phyloP scores from a whole-genome alignment of 2,329 filamentous ascomycete genomes.

The Pyrenophora graminea region DNA sequence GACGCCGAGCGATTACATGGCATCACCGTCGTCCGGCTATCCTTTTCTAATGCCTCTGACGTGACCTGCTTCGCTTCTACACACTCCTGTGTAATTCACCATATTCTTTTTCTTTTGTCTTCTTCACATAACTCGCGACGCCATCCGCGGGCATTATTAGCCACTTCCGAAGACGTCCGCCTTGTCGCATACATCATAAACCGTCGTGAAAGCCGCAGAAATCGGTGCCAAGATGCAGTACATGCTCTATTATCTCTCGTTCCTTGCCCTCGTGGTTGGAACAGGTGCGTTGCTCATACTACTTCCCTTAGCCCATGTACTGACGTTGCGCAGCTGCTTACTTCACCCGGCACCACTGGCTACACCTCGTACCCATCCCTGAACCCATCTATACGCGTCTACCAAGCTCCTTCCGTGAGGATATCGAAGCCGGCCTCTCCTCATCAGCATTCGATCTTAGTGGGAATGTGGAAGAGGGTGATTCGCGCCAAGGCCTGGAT shows the following conservation, averaged over 20 bases:
- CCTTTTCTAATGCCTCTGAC: slow-evolving; percentile 2
- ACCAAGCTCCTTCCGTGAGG: slow-evolving; percentile 75
- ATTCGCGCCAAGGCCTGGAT: slow-evolving; percentile 80
- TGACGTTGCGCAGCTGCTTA: slow-evolving; percentile 64
- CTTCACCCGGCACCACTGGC: slow-evolving; percentile 79
- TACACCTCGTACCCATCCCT: slow-evolving; percentile 66
- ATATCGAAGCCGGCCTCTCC: slow-evolving; percentile 85
- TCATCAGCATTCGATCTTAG: slow-evolving; percentile 81
- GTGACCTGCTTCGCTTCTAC: slow-evolving; percentile 9
- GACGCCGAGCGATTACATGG: slow-evolving; percentile 8
- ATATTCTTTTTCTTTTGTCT: slow-evolving; percentile 17
- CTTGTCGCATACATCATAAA: slow-evolving; percentile 9
- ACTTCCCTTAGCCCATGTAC: slow-evolving; percentile 13
- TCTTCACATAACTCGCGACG: slow-evolving; percentile 6
- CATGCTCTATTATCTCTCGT: slow-evolving; percentile 75
- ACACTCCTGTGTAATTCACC: slow-evolving; percentile 7
- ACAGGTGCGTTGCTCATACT: slow-evolving; percentile 59
- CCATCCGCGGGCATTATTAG: slow-evolving; percentile 7
- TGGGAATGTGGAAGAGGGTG: slow-evolving; percentile 78
- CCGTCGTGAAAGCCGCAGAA: slow-evolving; percentile 3
- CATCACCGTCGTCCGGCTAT: slow-evolving; percentile 8
- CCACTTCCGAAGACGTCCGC: slow-evolving; percentile 26
- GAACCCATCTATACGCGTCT: slow-evolving; percentile 76
- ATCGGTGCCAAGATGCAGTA: slow-evolving; percentile 66
- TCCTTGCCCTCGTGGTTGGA: slow-evolving; percentile 71